Conservation (phyloP, 768 basidiomycete genomes). For the Russula dissimulans region DNA sequence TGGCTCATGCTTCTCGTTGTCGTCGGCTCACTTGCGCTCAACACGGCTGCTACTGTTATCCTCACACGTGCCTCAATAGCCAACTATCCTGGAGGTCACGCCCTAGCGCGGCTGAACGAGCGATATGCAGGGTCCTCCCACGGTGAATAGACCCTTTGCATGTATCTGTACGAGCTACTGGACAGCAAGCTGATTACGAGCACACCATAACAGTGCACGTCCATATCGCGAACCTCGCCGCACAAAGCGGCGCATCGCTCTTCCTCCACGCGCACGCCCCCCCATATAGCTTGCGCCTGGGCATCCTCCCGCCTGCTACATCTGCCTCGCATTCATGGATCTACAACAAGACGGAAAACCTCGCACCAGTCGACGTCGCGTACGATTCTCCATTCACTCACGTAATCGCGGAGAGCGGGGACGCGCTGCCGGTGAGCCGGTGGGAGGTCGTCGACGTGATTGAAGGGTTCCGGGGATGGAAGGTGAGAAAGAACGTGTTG, state of each 20-base stretch:
- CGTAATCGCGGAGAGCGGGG: constrained; percentile 43
- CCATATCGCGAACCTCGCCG: constrained; percentile 76
- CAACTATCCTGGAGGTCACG: constrained; percentile 89
- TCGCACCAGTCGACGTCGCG: constrained; percentile 36
- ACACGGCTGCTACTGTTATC: constrained; percentile 44
- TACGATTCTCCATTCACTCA: constrained; percentile 43
- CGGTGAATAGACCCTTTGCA: constrained; percentile 21
- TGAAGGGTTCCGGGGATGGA: constrained; percentile 37
- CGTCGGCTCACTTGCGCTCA: constrained; percentile 41
- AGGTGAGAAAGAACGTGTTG: constrained; percentile 23
- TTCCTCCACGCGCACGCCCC: constrained; percentile 66
- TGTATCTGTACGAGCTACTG: neutral
- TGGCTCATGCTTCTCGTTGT: constrained; percentile 39
- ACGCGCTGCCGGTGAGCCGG: constrained; percentile 20
- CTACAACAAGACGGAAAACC: constrained; percentile 77
- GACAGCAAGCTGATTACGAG: constrained; percentile 5
- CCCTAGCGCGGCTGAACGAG: constrained; percentile 54
- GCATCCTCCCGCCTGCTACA: constrained; percentile 14
- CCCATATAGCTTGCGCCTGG: constrained; percentile 34
- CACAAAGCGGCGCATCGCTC: constrained; percentile 84
- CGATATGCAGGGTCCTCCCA: constrained; percentile 30
- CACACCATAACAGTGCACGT: constrained; percentile 40
- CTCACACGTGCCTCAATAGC: constrained; percentile 47
- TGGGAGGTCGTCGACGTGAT: constrained; percentile 42
- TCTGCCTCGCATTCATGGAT: constrained; percentile 35